These are phyloP conservation scores for Acorus calamus DNA, from an alignment of 106 monocot genomes.

Conservation along the genomic window DNA sequence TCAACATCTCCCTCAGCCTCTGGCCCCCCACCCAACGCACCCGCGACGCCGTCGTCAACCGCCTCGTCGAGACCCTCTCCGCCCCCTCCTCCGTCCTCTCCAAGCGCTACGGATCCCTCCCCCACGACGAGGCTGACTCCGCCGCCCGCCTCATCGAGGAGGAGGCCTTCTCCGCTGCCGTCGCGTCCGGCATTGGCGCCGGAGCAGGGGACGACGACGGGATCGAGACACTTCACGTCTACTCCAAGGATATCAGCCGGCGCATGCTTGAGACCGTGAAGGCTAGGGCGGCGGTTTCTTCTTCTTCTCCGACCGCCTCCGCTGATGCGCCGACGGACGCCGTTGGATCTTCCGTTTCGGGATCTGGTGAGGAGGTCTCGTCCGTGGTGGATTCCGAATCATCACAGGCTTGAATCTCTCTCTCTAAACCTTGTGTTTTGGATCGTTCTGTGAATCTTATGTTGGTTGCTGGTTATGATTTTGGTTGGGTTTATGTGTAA, in stretches of 20 bases:
- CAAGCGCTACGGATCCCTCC: conserved; percentile 44
- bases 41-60: conserved; percentile 42
- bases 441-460: no score
- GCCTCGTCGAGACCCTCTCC: conserved; percentile 42
- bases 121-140: conserved; percentile 18
- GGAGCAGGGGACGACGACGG: conserved; percentile 22
- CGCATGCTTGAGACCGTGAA: conserved; percentile 31
- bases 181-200: neutral
- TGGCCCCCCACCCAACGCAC: conserved; percentile 63
- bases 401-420: no score
- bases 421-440: no score
- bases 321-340: no score
- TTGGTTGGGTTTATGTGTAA: no score
- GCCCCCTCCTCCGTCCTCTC: conserved; percentile 23
- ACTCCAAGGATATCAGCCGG: conserved; percentile 51
- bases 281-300: neutral
- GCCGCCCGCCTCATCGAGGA: conserved; percentile 28
- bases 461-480: no score
- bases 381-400: neutral
- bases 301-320: neutral
- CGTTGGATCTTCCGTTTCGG: no score
- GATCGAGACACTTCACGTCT: conserved; percentile 33
- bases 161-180: conserved; percentile 22
- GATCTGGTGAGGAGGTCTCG: neutral
- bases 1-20: conserved; percentile 26